Percentiles rank a stretch among this genome's conserved stretches.
Conservation (phyloP, 176 grass and related monocot species). For the Melocanna baccifera region DNA sequence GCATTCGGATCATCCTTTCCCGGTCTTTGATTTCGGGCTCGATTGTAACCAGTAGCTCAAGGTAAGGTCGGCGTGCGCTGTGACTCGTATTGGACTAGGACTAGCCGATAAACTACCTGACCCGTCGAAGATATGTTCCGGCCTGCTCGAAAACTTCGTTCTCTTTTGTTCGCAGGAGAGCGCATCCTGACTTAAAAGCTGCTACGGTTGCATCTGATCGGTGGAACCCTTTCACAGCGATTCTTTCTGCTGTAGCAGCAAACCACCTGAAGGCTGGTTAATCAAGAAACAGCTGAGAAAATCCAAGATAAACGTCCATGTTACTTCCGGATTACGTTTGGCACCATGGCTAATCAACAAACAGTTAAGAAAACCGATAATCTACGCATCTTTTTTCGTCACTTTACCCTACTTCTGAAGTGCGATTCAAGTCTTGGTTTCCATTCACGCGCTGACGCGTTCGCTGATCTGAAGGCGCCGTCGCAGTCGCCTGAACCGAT, state of each 20-base stretch:
- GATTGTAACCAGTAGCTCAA: neutral
- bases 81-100: constrained; percentile 9
- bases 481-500: neutral
- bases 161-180: neutral
- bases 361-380: neutral
- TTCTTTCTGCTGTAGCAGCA: neutral
- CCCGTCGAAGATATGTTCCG: constrained; percentile 18
- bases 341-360: neutral
- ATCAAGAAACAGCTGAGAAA: neutral
- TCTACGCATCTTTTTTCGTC: neutral
- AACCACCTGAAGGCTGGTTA: neutral
- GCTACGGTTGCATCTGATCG: neutral
- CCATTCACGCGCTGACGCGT: neutral
- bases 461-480: neutral
- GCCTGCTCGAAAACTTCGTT: constrained; percentile 6
- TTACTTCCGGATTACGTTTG: neutral
- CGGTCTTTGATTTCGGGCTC: neutral
- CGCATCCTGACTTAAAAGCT: neutral
- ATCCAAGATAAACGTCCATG: neutral
- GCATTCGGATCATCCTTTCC: neutral
- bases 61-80: neutral
- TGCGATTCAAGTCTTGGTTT: neutral
- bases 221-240: neutral
- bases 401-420: neutral
- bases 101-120: neutral